phyloP scores from a whole-genome alignment of 805 yeast species.

The Wickerhamomyces strasburgensis region DNA sequence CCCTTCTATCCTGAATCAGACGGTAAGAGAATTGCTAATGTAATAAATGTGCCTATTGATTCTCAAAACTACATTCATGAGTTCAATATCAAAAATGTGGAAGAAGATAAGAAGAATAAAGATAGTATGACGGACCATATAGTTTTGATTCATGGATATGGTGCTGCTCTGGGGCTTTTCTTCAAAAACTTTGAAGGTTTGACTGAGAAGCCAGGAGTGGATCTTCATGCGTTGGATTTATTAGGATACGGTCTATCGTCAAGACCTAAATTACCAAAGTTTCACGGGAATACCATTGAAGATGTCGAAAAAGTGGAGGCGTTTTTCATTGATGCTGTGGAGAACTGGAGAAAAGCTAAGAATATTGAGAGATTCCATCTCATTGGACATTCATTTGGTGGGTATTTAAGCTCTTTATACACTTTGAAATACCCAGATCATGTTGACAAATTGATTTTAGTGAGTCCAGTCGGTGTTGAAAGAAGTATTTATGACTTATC shows the following conservation, averaged over 20 bases:
- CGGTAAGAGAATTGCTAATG: constrained; percentile 38
- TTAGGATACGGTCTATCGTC: constrained; percentile 61
- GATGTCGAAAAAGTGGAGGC: constrained; percentile 29
- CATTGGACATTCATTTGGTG: constrained; percentile 71
- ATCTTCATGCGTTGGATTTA: constrained; percentile 56
- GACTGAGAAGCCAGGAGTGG: constrained; percentile 45
- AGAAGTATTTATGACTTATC: constrained; percentile 37
- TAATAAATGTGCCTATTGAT: constrained; percentile 54
- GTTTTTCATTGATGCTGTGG: constrained; percentile 44
- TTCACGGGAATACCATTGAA: constrained; percentile 16
- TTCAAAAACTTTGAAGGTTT: constrained; percentile 56
- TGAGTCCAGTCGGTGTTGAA: constrained; percentile 74
- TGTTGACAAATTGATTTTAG: constrained; percentile 47
- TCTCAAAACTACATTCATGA: constrained; percentile 59
- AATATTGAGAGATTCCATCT: constrained; percentile 49
- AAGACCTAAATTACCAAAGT: constrained; percentile 37
- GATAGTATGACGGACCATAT: constrained; percentile 45
- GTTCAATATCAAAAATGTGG: constrained; percentile 53
- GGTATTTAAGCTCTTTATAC: constrained; percentile 58
- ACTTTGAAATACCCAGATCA: constrained; percentile 49
- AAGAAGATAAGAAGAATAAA: constrained; percentile 9
- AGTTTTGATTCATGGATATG: constrained; percentile 80
- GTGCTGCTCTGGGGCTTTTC: constrained; percentile 77
- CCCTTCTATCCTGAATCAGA: constrained; percentile 57
- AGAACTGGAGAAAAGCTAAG: constrained; percentile 48